Percentiles rank a stretch among this genome's conserved stretches.
Evolutionary conservation across 2,329 filamentous ascomycete genomes (phyloP).

Genomic region (Alternaria infectoria): DNA sequence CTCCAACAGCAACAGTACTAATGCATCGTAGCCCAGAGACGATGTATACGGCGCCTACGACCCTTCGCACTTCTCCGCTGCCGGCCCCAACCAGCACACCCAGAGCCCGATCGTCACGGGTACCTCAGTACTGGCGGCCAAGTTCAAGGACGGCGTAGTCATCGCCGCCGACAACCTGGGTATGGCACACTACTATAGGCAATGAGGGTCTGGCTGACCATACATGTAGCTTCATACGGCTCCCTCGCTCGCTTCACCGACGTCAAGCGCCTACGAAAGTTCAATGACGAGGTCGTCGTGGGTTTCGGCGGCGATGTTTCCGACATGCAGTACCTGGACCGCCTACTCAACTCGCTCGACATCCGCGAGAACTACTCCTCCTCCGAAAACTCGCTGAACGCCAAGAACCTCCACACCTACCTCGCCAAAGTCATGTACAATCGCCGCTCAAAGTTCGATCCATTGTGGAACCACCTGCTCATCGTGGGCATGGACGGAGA

Average conservation of each 20-base stretch:
- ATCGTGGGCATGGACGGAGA: conserved; percentile 84
- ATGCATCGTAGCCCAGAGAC: conserved; percentile 77
- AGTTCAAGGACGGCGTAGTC: conserved; percentile 95
- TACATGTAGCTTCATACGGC: conserved; percentile 82
- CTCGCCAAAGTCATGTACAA: conserved; percentile 95
- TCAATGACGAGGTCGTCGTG: conserved; percentile 82
- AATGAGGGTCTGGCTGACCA: conserved; percentile 12
- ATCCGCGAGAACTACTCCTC: conserved; percentile 85
- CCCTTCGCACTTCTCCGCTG: conserved; percentile 77
- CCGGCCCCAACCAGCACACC: conserved; percentile 76
- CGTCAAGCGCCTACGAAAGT: conserved; percentile 91
- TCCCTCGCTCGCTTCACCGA: conserved; percentile 94
- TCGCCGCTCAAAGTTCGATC: conserved; percentile 93
- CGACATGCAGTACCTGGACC: conserved; percentile 98
- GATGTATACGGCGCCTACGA: conserved; percentile 97
- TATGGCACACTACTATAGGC: conserved; percentile 53
- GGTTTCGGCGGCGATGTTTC: conserved; percentile 97
- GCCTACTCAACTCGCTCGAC: conserved; percentile 83
- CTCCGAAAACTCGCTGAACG: conserved; percentile 69
- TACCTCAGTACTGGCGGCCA: conserved; percentile 92
- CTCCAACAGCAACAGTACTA: conserved; percentile 25
- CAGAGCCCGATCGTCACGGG: conserved; percentile 94
- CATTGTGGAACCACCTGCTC: conserved; percentile 94
- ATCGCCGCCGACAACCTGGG: conserved; percentile 97
- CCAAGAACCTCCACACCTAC: conserved; percentile 95